Conservation (phyloP, 805 yeast genomes). For the Lipomyces oligophaga region DNA sequence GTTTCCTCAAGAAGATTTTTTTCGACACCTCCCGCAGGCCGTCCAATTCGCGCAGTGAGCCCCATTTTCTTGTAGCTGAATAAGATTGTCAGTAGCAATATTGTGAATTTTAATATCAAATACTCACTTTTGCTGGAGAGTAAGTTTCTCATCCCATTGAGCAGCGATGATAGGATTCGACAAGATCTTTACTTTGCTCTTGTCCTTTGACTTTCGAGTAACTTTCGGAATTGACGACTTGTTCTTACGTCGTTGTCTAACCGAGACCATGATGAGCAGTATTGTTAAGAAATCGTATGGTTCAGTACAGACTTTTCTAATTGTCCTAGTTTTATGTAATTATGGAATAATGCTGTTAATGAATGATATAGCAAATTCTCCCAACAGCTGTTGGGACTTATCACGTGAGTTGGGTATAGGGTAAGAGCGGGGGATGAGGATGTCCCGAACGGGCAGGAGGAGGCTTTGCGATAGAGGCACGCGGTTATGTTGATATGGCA, state of each 20-base stretch:
- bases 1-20: conserved; percentile 37
- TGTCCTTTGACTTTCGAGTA: conserved; percentile 67
- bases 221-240: conserved; percentile 39
- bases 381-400: too few relatives aligned
- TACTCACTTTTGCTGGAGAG: conserved; percentile 66
- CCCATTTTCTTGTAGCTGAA: conserved; percentile 68
- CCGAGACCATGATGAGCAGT: conserved; percentile 22
- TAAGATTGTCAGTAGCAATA: conserved; percentile 1
- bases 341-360: too few relatives aligned
- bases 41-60: conserved; percentile 60
- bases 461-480: too few relatives aligned
- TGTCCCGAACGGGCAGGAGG: too few relatives aligned
- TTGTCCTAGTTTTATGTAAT: too few relatives aligned
- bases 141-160: conserved; percentile 81
- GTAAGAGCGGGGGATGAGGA: too few relatives aligned
- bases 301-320: too few relatives aligned
- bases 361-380: too few relatives aligned
- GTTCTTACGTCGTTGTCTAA: conserved; percentile 19
- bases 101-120: background rate
- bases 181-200: conserved; percentile 58
- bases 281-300: too few relatives aligned
- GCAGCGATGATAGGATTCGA: conserved; percentile 80
- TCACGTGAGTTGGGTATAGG: too few relatives aligned
- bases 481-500: too few relatives aligned
- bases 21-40: conserved; percentile 78